These are phyloP conservation scores for Debaryomyces tyrocola DNA, from an alignment of 805 yeast species.

Conservation along the genomic window DNA sequence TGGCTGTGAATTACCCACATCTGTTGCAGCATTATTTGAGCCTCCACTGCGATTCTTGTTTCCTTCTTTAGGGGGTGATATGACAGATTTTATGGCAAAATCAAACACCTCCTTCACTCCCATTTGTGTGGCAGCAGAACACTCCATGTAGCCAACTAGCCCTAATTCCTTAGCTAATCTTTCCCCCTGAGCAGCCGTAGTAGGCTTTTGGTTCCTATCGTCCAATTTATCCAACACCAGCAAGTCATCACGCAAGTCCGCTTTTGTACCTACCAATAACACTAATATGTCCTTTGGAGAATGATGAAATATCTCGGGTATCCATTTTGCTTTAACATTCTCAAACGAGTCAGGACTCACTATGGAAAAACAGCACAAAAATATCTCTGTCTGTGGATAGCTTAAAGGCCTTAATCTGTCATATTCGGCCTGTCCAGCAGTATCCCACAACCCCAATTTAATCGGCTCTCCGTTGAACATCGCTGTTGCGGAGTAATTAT, in stretches of 20 bases:
- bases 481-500: slow-evolving; percentile 84
- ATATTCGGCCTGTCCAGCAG: slow-evolving; percentile 93
- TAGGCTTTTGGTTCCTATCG: slow-evolving; percentile 61
- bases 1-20: slow-evolving; percentile 9
- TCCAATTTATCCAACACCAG: slow-evolving; percentile 68
- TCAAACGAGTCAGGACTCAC: slow-evolving; percentile 78
- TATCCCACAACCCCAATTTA: slow-evolving; percentile 90
- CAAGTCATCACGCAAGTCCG: slow-evolving; percentile 81
- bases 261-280: slow-evolving; percentile 83
- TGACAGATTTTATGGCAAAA: slow-evolving; percentile 70
- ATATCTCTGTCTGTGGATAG: slow-evolving; percentile 90
- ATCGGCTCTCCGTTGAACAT: slow-evolving; percentile 80
- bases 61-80: slow-evolving; percentile 45
- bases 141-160: slow-evolving; percentile 75
- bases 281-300: slow-evolving; percentile 69
- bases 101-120: slow-evolving; percentile 88
- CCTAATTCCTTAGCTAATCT: slow-evolving; percentile 69
- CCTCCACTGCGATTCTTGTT: neutral
- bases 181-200: slow-evolving; percentile 60
- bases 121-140: slow-evolving; percentile 86
- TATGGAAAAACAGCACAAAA: slow-evolving; percentile 81
- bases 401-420: slow-evolving; percentile 86
- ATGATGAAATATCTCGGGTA: slow-evolving; percentile 85
- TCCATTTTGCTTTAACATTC: slow-evolving; percentile 73
- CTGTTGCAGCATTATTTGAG: slow-evolving; percentile 4